Conservation (phyloP, 345 rosid species). For the Erucastrum elatum region DNA sequence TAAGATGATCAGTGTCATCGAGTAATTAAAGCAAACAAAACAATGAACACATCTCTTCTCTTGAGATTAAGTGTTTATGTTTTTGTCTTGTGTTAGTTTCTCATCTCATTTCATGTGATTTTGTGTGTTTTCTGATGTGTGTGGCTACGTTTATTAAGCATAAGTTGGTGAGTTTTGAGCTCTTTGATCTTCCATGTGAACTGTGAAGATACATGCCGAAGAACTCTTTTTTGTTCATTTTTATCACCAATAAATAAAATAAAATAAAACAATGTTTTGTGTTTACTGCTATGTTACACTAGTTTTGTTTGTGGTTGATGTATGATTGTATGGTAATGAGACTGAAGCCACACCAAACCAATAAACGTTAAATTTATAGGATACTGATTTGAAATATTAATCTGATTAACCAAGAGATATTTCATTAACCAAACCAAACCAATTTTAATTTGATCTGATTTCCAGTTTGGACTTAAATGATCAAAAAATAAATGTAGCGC, state of each 20-base stretch:
- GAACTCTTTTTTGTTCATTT: not conserved
- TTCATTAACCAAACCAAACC: not conserved
- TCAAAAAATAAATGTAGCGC: not conserved
- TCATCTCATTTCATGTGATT: conserved; percentile 6
- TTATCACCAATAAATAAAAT: not conserved
- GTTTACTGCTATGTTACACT: not conserved
- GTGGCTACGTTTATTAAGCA: too few species aligned
- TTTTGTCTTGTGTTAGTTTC: conserved; percentile 4
- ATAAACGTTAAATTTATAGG: not conserved
- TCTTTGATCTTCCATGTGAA: too few species aligned
- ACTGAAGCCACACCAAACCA: not conserved
- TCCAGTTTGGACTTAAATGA: not conserved
- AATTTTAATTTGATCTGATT: not conserved
- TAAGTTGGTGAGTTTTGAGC: too few species aligned
- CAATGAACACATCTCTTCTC: conserved; percentile 12
- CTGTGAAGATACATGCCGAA: too few species aligned
- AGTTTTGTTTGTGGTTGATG: not conserved
- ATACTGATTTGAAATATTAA: not conserved
- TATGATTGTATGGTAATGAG: not conserved
- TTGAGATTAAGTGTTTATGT: conserved; percentile 1
- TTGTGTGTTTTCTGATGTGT: not conserved
- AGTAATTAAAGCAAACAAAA: not conserved
- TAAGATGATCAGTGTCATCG: conserved; percentile 45
- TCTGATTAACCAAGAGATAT: not conserved
- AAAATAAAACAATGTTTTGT: not conserved